phyloP scores from a whole-genome alignment of 805 yeast genomes.

The Sungouiozyma intestinalis region DNA sequence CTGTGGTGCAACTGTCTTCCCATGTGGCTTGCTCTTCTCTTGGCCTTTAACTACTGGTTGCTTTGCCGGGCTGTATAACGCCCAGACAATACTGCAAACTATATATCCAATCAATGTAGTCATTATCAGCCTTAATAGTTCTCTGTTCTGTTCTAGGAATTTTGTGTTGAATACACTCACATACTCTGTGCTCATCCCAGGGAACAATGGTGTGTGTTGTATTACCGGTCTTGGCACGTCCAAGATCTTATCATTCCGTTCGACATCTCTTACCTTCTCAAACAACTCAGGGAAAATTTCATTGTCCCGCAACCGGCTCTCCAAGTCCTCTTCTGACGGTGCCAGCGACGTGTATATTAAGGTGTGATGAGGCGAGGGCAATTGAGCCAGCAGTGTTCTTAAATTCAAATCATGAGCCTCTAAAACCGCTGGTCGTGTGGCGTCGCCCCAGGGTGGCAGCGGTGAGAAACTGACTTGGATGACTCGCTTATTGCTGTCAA shows the following conservation, averaged over 20 bases:
- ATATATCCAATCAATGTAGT: constrained; percentile 13
- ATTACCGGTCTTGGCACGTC: constrained; percentile 23
- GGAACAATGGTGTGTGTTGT: constrained; percentile 24
- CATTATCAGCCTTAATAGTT: constrained; percentile 11
- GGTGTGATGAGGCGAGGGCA: constrained; percentile 67
- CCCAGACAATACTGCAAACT: constrained; percentile 6
- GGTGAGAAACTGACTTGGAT: constrained; percentile 47
- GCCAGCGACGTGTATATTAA: constrained; percentile 44
- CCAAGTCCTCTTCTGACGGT: constrained; percentile 13
- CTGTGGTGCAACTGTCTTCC: neutral
- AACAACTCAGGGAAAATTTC: constrained; percentile 50
- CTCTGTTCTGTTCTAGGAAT: constrained; percentile 16
- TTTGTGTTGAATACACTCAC: constrained; percentile 16
- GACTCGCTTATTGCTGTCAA: constrained; percentile 54
- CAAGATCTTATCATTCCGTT: constrained; percentile 37
- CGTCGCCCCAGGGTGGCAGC: constrained; percentile 31
- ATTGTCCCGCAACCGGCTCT: constrained; percentile 4
- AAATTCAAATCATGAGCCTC: constrained; percentile 37
- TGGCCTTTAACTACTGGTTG: neutral
- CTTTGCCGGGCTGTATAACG: neutral
- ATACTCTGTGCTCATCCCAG: constrained; percentile 7
- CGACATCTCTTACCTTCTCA: constrained; percentile 38
- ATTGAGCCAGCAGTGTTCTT: constrained; percentile 46
- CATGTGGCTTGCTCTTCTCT: neutral
- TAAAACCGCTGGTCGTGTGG: constrained; percentile 27